Base-by-base conservation (phyloP, 2,329 filamentous ascomycete species). In the Diplodia mutila region DNA sequence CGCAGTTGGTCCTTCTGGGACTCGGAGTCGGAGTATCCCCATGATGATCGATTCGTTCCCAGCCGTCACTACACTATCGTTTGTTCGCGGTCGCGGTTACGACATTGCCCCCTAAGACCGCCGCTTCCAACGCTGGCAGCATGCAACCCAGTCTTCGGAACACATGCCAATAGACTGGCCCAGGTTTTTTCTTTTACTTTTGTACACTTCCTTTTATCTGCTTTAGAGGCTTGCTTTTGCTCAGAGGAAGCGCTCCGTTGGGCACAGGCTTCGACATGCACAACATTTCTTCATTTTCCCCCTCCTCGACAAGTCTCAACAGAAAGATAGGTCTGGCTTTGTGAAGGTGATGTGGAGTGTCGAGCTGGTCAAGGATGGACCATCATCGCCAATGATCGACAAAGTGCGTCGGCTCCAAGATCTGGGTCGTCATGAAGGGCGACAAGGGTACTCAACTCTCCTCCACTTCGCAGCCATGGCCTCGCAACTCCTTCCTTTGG, bases 401-500 rank as follows among this genome's bases (percentile, higher is more conserved):
- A 97, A 97, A n/a, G 82, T 99, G 95, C 79, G 94, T 99, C 72
- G 95, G 95, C 70, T 98, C 94, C 66, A 91, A 91, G 75, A 98
- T 99, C 80, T 97, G 94, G 94, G 94, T 99, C 71, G 89, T 99
- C 75, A 99, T 99, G 95, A 99, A 99, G 83, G 93, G 94, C 72
- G 95, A 98, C 78, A 98, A 97, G 85, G 95, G 95, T 97, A n/a
- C n/a, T 68, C 49, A 48, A 42, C 34, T 71, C 42, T 71, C 46
- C 49, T 71, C 46, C 32, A 32, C 49, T 23, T 57, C 32, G 16
- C n/a, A n/a, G n/a, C n/a, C n/a, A n/a, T n/a, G n/a, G n/a, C n/a
- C n/a, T n/a, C n/a, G n/a, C n/a, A n/a, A n/a, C n/a, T n/a, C n/a
- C n/a, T n/a, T n/a, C n/a, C n/a, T n/a, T n/a, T n/a, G n/a, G n/a